These are phyloP conservation scores for Penicillium expansum DNA, from an alignment of 2,329 filamentous ascomycete species.

Conservation along the genomic window DNA sequence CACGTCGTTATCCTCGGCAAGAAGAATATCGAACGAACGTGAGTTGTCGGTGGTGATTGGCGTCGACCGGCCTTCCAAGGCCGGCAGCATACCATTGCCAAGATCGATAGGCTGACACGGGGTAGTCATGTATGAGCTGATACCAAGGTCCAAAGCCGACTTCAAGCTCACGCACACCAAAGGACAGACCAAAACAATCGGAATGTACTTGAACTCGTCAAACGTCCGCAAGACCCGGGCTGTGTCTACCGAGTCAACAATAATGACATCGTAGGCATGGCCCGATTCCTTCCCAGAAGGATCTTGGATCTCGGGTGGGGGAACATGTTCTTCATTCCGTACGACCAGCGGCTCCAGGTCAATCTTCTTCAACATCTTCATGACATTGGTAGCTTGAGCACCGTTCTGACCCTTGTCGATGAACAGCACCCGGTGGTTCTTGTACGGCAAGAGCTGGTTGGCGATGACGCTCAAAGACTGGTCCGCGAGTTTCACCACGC, in stretches of 20 bases:
- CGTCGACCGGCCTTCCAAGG: constrained; percentile 86
- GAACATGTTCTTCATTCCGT: constrained; percentile 68
- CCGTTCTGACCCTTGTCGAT: constrained; percentile 86
- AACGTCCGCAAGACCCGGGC: constrained; percentile 80
- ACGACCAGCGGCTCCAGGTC: constrained; percentile 81
- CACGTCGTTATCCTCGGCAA: constrained; percentile 96
- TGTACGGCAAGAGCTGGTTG: constrained; percentile 78
- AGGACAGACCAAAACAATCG: constrained; percentile 87
- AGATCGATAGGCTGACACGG: constrained; percentile 92
- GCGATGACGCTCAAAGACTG: constrained; percentile 74
- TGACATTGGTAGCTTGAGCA: constrained; percentile 64
- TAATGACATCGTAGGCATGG: constrained; percentile 86
- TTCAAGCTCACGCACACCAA: constrained; percentile 89
- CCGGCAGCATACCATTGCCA: constrained; percentile 93
- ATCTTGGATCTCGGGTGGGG: constrained; percentile 54
- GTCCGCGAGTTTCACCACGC: constrained; percentile 78
- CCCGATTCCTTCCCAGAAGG: constrained; percentile 46
- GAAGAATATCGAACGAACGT: constrained; percentile 88
- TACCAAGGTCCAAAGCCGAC: constrained; percentile 88
- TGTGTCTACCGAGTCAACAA: constrained; percentile 90
- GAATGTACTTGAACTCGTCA: constrained; percentile 96
- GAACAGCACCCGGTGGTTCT: constrained; percentile 86
- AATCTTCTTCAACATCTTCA: constrained; percentile 72
- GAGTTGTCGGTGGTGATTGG: constrained; percentile 90
- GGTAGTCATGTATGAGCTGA: constrained; percentile 99